A percentile compares a stretch with the other conserved stretches of the same genome.
phyloP scores from a whole-genome alignment of 495 filamentous ascomycete genomes.

The Aspergillus sparsus region DNA sequence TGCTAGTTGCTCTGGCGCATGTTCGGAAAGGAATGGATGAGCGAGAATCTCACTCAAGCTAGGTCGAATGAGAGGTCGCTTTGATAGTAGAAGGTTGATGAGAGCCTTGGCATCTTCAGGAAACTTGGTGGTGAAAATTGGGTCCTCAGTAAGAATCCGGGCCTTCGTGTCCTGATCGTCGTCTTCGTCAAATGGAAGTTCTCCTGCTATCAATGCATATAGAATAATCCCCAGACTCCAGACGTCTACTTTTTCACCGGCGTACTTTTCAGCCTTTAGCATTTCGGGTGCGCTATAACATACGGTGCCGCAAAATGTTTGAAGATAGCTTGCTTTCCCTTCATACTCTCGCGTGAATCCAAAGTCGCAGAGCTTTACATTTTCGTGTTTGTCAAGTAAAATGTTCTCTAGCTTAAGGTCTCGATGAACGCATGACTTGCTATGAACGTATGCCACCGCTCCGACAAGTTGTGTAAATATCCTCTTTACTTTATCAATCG shows the following conservation, averaged over 20 bases:
- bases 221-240: slow-evolving; percentile 98
- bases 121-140: slow-evolving; percentile 78
- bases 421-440: slow-evolving; percentile 92
- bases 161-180: slow-evolving; percentile 81
- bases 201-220: slow-evolving; percentile 87
- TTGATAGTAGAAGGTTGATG: slow-evolving; percentile 76
- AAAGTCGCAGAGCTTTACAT: slow-evolving; percentile 98
- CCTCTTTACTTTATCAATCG: slow-evolving; percentile 86
- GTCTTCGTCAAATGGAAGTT: slow-evolving; percentile 95
- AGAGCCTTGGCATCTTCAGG: slow-evolving; percentile 74
- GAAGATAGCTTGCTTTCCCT: slow-evolving; percentile 89
- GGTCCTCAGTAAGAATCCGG: slow-evolving; percentile 81
- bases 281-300: slow-evolving; percentile 98
- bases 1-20: slow-evolving; percentile 84
- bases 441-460: slow-evolving; percentile 93
- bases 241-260: slow-evolving; percentile 94
- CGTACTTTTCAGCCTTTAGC: slow-evolving; percentile 97
- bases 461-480: slow-evolving; percentile 96
- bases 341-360: slow-evolving; percentile 98
- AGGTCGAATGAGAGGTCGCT: slow-evolving; percentile 82
- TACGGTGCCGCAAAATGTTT: slow-evolving; percentile 96
- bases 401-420: slow-evolving; percentile 98
- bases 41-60: slow-evolving; percentile 83
- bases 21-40: slow-evolving; percentile 85
- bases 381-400: slow-evolving; percentile 91